These are phyloP conservation scores for Heterobasidion parviporum DNA, from an alignment of 1,284 basidiomycete species.

Conservation along the genomic window DNA sequence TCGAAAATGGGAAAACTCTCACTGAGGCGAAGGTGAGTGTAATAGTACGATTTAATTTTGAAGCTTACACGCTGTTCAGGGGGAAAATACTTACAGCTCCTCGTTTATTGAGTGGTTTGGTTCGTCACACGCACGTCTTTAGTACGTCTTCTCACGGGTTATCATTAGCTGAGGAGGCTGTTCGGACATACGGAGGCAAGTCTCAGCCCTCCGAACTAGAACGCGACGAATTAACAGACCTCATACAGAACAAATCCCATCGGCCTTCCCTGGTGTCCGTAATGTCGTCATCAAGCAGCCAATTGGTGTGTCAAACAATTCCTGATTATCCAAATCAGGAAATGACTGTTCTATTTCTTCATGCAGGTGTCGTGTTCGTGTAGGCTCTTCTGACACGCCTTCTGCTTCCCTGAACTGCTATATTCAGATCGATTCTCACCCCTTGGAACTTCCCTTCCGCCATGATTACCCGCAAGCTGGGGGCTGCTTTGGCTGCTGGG, in stretches of 20 bases:
- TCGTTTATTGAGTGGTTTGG: conserved; percentile 87
- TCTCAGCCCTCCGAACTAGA: background rate
- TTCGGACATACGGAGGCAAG: conserved; percentile 74
- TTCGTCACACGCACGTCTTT: conserved; percentile 23
- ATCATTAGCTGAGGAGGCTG: conserved; percentile 72
- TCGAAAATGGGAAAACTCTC: conserved; percentile 90
- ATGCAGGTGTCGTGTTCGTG: conserved; percentile 53
- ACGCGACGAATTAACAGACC: no score
- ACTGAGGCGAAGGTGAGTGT: conserved; percentile 63
- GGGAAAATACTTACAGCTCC: conserved; percentile 75
- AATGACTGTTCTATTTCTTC: background rate
- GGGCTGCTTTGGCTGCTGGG: conserved; percentile 87
- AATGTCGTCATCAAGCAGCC: conserved; percentile 96
- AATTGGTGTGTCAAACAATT: conserved; percentile 47
- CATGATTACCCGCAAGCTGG: conserved; percentile 88
- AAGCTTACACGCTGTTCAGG: conserved; percentile 29
- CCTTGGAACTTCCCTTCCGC: conserved; percentile 94
- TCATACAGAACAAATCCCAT: conserved; percentile 71
- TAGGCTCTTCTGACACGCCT: background rate
- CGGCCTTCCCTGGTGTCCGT: conserved; percentile 61
- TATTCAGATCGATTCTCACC: conserved; percentile 60
- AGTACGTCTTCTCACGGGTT: no score
- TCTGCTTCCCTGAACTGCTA: background rate
- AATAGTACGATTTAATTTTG: background rate
- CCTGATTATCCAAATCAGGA: background rate